Evolutionary conservation across 2,329 filamentous ascomycete species (phyloP).

Genomic region (Alternaria ventricosa): DNA sequence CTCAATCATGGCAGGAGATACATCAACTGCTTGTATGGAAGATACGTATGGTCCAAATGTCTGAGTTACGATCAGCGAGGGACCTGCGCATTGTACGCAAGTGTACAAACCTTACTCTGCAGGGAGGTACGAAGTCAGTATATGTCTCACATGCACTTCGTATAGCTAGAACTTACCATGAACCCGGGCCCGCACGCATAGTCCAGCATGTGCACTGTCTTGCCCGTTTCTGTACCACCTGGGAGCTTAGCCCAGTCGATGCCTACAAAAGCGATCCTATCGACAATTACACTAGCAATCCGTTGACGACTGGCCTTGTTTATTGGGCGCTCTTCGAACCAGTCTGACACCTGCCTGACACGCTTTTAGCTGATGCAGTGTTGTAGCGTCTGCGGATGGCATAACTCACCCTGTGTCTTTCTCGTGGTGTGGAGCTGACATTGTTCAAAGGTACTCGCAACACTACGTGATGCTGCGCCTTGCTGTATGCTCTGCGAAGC

Average conservation of each 20-base stretch:
- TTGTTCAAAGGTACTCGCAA: neutral
- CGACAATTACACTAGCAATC: neutral
- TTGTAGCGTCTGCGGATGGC: neutral
- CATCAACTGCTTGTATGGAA: slow-evolving; percentile 11
- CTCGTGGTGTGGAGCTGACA: neutral
- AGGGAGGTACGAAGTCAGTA: neutral
- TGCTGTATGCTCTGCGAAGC: neutral
- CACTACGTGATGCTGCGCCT: neutral
- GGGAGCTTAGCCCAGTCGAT: neutral
- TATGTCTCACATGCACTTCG: neutral
- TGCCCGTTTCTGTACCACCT: neutral
- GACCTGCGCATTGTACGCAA: neutral
- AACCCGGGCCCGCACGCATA: slow-evolving; percentile 14
- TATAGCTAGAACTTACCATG: neutral
- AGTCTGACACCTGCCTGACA: slow-evolving; percentile 2
- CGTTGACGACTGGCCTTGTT: slow-evolving; percentile 5
- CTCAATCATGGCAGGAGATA: slow-evolving; percentile 7
- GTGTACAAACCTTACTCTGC: neutral
- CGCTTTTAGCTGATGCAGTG: neutral
- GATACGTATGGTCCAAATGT: slow-evolving; percentile 11
- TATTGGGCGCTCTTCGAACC: slow-evolving; percentile 12
- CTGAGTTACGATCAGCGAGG: neutral
- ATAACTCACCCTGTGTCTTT: neutral
- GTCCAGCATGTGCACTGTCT: slow-evolving; percentile 9
- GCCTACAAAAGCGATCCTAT: neutral